Percentiles rank a stretch among this genome's conserved stretches.
These are phyloP conservation scores for Pyrenula aspistea DNA, from an alignment of 495 filamentous ascomycete genomes.

Conservation along the genomic window DNA sequence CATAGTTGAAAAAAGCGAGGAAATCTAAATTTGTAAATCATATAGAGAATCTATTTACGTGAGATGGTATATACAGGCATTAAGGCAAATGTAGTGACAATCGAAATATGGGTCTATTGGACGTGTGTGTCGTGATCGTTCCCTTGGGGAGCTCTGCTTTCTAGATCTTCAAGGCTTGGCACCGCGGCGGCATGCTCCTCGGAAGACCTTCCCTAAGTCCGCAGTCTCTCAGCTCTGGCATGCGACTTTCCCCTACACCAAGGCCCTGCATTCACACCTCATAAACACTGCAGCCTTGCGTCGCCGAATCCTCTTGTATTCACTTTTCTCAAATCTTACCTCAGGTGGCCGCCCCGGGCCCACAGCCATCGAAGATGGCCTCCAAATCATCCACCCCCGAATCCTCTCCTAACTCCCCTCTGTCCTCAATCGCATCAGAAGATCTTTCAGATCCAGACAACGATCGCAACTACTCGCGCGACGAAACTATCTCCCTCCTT, in stretches of 20 bases:
- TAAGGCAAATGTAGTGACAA: too few species aligned
- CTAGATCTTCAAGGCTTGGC: too few species aligned
- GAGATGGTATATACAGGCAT: too few species aligned
- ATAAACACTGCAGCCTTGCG: not conserved
- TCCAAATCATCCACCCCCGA: slow-evolving; percentile 2
- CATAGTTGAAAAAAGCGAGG: too few species aligned
- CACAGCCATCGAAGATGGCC: not conserved
- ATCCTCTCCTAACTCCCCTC: slow-evolving; percentile 31
- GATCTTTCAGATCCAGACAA: slow-evolving; percentile 38
- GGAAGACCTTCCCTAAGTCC: not conserved
- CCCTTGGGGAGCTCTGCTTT: too few species aligned
- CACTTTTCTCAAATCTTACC: not conserved
- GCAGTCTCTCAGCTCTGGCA: not conserved
- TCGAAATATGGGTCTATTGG: too few species aligned
- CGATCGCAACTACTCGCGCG: slow-evolving; percentile 20
- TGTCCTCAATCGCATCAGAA: slow-evolving; percentile 38
- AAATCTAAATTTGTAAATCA: too few species aligned
- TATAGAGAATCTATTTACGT: too few species aligned
- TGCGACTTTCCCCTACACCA: not conserved
- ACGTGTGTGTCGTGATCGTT: too few species aligned
- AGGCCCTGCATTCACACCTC: not conserved
- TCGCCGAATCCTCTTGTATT: not conserved
- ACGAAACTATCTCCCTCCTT: slow-evolving; percentile 8
- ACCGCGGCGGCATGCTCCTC: too few species aligned
- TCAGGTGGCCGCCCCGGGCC: not conserved